Base-by-base conservation (phyloP, 768 basidiomycete genomes). In the Rhodotorula diobovata region DNA sequence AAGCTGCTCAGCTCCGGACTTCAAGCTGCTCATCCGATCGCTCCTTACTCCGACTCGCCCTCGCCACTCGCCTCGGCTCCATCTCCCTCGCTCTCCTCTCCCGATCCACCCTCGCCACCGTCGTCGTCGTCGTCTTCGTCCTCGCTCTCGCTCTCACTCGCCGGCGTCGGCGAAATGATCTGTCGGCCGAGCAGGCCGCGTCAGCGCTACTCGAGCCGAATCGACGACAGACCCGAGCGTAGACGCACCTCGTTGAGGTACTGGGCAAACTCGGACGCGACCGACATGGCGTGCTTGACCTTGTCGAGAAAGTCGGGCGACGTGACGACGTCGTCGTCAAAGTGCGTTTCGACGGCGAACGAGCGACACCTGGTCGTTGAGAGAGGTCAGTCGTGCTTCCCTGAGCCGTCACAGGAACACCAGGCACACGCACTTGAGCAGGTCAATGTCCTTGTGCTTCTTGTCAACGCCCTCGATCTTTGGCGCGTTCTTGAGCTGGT, bases 371-470 rank as follows among this genome's bases (percentile, higher is more conserved):
- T 63, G 45, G 60, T 25, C 48, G 30, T 28, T 4, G 48, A 4
- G 9, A 12, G 11, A 28, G 25, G 48, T 50, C 48, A 50, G 48
- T 9, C 8, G 23, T 8, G 21, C 11, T 10, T 46, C 5, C 21
- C 20, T 25, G 21, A 18, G 20, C 20, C 18, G 45, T 84, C 79
- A 5, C 94, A 90, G 5, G 85, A 87, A 45, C 91, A 86, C 28
- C 88, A 87, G 35, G 92, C 86, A 70, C 90, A 88, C 80, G 90
- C 91, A 74, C 73, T 75, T 75, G 71, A 99, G 81, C 61, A 98
- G 81, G 79, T 95, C 94, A 74, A 99, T 97, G 78, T 97, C 92
- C 80, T 89, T 90, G 79, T 97, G 93, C 41, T 84, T 84, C 81
- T 93, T 98, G 62, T 86, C 85, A 16, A 95, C 81, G 0, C 93